Base-by-base conservation (phyloP, 805 yeast species). In the Saccharomyces mikatae region DNA sequence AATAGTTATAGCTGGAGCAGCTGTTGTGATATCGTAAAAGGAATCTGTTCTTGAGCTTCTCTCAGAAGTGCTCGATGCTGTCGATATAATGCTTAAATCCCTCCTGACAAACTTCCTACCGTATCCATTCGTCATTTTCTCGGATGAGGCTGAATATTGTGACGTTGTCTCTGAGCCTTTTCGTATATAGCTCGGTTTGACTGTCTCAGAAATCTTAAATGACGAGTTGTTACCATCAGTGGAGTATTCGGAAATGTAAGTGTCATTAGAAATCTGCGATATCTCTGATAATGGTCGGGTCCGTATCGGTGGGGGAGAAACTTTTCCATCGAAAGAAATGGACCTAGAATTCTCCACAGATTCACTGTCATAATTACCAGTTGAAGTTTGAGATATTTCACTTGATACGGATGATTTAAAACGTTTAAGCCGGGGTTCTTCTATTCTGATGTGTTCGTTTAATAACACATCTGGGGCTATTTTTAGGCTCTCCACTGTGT, bases 191-290 rank as follows among this genome's bases (percentile, higher is more conserved):
- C 50, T 47, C 6, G 56, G 31, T 49, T 54, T 54, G 47, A 41
- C 31, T 4, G 56, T 51, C n/a, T 60, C 62, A 2, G 56, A 49
- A 9, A 50, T 48, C 24, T 51, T 51, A 17, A 53, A 47, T 9
- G 60, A 58, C 3, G 61, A 58, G 28, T 52, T 17, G 47, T 62
- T 64, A 2, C 66, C 71, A 41, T 69, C 68, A 4, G 79, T 77
- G 0, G 84, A 79, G 46, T 77, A 74, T 53, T 80, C 84, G 0
- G 85, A 80, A 44, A 74, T 68, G 3, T 76, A 74, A 0, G 83
- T 78, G 47, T 71, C 67, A 50, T 69, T 74, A 0, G 81, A 78
- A n/a, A 76, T 70, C 24, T 80, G 77, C 0, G 86, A 81, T 1
- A 80, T 63, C 44, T 76, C 73, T 0, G 86, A 81, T 0, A 74